Percentiles rank a stretch among this genome's conserved stretches.
Evolutionary conservation across 495 filamentous ascomycete genomes (phyloP).

Genomic region (Penicillium ochrochloron): DNA sequence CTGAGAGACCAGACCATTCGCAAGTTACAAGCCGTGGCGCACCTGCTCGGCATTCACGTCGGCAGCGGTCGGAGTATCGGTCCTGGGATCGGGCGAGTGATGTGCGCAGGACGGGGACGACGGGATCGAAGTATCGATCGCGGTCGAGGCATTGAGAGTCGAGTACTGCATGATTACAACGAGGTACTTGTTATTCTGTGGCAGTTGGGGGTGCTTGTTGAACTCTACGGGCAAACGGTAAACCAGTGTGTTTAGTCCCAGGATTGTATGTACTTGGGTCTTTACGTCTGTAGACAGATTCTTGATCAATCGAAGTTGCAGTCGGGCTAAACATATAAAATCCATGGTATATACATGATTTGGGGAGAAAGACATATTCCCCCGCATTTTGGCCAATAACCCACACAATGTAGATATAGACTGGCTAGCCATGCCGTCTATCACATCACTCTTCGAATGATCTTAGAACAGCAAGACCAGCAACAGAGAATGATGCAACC

Average conservation of each 20-base stretch:
- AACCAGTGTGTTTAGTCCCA: not conserved
- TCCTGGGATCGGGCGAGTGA: constrained; percentile 25
- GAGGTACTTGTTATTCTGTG: not conserved
- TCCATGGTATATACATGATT: not conserved
- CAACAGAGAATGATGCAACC: constrained; percentile 55
- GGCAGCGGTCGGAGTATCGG: constrained; percentile 29
- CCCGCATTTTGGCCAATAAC: not conserved
- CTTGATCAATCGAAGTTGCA: not conserved
- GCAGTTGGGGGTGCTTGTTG: not conserved
- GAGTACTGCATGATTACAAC: not conserved
- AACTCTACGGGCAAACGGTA: not conserved
- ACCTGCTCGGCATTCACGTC: constrained; percentile 27
- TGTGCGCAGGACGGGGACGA: constrained; percentile 15
- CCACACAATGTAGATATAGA: not conserved
- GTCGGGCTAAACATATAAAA: not conserved
- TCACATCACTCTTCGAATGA: constrained; percentile 57
- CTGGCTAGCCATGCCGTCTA: not conserved
- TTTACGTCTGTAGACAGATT: not conserved
- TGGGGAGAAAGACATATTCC: not conserved
- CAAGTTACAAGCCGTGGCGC: constrained; percentile 25
- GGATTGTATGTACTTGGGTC: not conserved
- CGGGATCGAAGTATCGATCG: constrained; percentile 31
- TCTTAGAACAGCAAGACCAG: constrained; percentile 65
- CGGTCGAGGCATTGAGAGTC: constrained; percentile 29
- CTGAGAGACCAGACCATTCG: constrained; percentile 21